Conservation (phyloP, 768 basidiomycete species). For the Suillus placidus region DNA sequence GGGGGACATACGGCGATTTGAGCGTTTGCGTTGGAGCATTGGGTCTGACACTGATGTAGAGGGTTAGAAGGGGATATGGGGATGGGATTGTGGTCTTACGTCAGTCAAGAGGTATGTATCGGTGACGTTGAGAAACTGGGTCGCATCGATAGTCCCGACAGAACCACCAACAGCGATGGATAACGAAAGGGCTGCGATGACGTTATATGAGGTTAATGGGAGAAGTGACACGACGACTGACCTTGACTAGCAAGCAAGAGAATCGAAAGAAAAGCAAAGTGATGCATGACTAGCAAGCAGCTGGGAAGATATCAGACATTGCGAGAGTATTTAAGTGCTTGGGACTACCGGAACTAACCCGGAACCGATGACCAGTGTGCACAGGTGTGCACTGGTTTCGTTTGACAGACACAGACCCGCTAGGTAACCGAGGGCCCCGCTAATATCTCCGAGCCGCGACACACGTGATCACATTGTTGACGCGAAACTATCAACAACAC, state of each 20-base stretch:
- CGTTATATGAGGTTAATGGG: not conserved
- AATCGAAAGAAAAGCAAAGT: constrained; percentile 31
- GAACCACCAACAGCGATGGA: constrained; percentile 47
- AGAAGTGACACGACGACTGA: constrained; percentile 28
- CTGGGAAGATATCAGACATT: constrained; percentile 12
- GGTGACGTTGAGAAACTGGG: constrained; percentile 47
- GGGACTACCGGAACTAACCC: too few relatives aligned
- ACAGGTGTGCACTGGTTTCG: not conserved
- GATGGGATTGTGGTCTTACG: constrained; percentile 24
- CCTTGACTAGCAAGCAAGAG: constrained; percentile 62
- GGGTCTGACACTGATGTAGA: constrained; percentile 26
- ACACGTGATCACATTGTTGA: constrained; percentile 16
- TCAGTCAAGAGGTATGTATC: constrained; percentile 30
- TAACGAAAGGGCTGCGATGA: constrained; percentile 44
- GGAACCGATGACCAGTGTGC: too few relatives aligned
- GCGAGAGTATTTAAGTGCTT: too few relatives aligned
- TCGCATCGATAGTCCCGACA: constrained; percentile 40
- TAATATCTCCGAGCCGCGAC: not conserved
- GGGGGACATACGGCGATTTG: constrained; percentile 28
- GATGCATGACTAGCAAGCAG: constrained; percentile 34
- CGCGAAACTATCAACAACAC: constrained; percentile 14
- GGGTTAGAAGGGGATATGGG: constrained; percentile 29
- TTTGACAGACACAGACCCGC: not conserved
- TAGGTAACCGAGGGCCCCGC: too few relatives aligned
- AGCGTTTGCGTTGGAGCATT: constrained; percentile 29